Base-by-base conservation (phyloP, 2,329 filamentous ascomycete species). In the Colletotrichum sp. region DNA sequence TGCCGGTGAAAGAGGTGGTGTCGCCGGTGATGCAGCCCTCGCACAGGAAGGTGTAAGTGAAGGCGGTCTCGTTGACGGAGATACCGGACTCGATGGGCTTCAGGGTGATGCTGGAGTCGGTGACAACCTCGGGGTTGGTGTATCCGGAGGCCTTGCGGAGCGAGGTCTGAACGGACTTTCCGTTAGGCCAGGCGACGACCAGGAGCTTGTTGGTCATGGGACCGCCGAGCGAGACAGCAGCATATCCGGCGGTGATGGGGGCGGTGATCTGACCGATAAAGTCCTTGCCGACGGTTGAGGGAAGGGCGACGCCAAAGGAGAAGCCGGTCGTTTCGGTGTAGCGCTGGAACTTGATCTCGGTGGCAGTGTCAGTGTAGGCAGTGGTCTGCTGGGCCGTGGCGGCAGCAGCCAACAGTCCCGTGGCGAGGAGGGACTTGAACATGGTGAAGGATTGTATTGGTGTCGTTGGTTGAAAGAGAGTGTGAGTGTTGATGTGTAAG, bases 21-120 rank as follows among this genome's bases (percentile, higher is more conserved):
- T 83, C 82, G 6, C 78, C 77, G 12, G 79, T 81, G 68, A 85
- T 80, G 78, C 86, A 87, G 62, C 82, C 81, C 66, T 81, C 80
- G 81, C 88, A 90, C 57, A 89, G 82, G 81, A 89, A 90, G 12
- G 88, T 90, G 78, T 86, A 88, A 8, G 84, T 85, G 81, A 86
- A 86, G 79, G 88, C 85, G 4, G 88, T 89, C 68, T 79, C 81
- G 81, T 89, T 90, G 74, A 87, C 79, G 72, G 86, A 88, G 16
- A 86, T 89, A 9, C 87, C 87, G 18, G 85, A 85, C 21, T 85
- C 80, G 77, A 89, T 89, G n/a, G 86, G 83, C n/a, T 80, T 78
- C 30, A 86, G 79, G 52, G 83, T 81, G 57, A 86, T 83, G 18
- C 82, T 64, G 8, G 67, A 80, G 21, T 83, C 83, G 8, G 82